Evolutionary conservation across 2,329 filamentous ascomycete genomes (phyloP).

Genomic region (Talaromyces sp.): DNA sequence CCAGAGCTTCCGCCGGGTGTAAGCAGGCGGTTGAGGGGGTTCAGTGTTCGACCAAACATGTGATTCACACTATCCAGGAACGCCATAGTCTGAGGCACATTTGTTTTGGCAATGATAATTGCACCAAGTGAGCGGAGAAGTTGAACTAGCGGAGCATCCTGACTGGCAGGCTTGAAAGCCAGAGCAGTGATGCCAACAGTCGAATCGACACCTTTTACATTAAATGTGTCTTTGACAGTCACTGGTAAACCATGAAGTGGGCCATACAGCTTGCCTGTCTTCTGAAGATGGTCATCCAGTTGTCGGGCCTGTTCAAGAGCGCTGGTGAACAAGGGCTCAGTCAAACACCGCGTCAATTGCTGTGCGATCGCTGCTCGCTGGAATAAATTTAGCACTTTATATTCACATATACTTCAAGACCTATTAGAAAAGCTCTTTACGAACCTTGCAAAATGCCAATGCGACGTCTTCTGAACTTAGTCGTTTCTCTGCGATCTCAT

Average conservation of each 20-base stretch:
- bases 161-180: conserved; percentile 2
- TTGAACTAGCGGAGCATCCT: conserved; percentile 2
- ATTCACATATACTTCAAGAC: neutral
- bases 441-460: conserved; percentile 50
- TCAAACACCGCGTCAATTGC: conserved; percentile 44
- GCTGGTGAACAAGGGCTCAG: conserved; percentile 47
- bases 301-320: conserved; percentile 45
- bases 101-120: conserved; percentile 53
- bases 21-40: conserved; percentile 56
- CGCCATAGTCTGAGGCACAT: conserved; percentile 61
- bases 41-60: conserved; percentile 57
- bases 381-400: neutral
- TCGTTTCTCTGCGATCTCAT: conserved; percentile 26
- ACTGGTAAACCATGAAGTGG: conserved; percentile 60
- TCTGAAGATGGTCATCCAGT: conserved; percentile 42
- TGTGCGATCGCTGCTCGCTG: conserved; percentile 35
- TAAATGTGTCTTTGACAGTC: conserved; percentile 45
- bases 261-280: conserved; percentile 42
- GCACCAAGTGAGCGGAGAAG: conserved; percentile 33
- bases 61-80: conserved; percentile 55
- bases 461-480: conserved; percentile 43
- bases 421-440: neutral
- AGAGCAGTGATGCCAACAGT: conserved; percentile 47
- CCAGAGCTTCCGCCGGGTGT: conserved; percentile 62
- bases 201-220: conserved; percentile 46